Percentiles rank a stretch among this genome's conserved stretches.
Evolutionary conservation across 306 rosid genomes (phyloP).

Genomic region (Myrica gale): DNA sequence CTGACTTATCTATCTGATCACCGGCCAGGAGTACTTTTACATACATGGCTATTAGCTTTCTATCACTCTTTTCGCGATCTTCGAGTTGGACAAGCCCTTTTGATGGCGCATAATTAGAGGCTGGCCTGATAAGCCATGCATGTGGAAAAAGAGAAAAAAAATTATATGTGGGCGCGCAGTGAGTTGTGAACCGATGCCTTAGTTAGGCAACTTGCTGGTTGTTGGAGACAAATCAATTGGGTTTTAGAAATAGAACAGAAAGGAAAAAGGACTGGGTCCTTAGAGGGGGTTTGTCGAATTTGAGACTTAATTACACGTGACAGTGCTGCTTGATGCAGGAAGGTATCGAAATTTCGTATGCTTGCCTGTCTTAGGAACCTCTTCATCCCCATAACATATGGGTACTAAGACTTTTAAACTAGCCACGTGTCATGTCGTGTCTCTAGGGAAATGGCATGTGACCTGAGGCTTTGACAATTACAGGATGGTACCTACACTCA

Average conservation of each 20-base stretch:
- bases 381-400: slow-evolving; percentile 23
- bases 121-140: no score
- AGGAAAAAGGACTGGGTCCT: background rate
- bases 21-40: no score
- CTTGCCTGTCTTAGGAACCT: slow-evolving; percentile 36
- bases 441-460: slow-evolving; percentile 71
- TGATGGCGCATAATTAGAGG: no score
- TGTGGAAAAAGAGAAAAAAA: no score
- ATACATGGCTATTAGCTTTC: no score
- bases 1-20: no score
- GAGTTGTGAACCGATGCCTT: background rate
- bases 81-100: no score
- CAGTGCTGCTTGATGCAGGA: slow-evolving; percentile 41
- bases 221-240: slow-evolving; percentile 30
- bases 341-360: slow-evolving; percentile 48
- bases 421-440: slow-evolving; percentile 76
- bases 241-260: slow-evolving; percentile 11
- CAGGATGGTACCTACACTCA: slow-evolving; percentile 33
- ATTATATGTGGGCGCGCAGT: background rate
- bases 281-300: slow-evolving; percentile 32
- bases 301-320: slow-evolving; percentile 49
- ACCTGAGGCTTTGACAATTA: slow-evolving; percentile 35
- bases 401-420: slow-evolving; percentile 21
- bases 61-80: no score
- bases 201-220: slow-evolving; percentile 34